These are phyloP conservation scores for Microstegium vimineum DNA, from an alignment of 176 grass and related monocot genomes.

Conservation along the genomic window DNA sequence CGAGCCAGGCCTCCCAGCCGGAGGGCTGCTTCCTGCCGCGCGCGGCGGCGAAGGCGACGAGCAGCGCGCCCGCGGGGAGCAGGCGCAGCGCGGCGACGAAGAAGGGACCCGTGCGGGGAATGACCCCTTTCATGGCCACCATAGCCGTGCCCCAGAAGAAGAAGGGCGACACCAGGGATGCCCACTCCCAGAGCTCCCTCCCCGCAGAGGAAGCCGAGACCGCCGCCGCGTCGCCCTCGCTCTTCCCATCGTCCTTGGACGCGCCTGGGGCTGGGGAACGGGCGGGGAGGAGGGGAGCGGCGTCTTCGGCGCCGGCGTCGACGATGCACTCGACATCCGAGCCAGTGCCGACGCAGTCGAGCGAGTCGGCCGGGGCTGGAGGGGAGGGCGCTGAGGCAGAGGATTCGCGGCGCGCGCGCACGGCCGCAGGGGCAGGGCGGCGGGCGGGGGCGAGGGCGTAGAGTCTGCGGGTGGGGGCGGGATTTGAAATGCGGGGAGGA, in stretches of 20 bases:
- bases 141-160: conserved; percentile 99
- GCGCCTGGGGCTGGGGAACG: no score
- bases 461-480: not conserved
- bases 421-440: not conserved
- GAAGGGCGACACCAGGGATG: conserved; percentile 78
- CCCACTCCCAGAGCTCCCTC: conserved; percentile 55
- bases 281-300: not conserved
- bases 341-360: conserved; percentile 57
- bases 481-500: not conserved
- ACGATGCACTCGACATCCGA: conserved; percentile 57
- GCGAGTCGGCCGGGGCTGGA: conserved; percentile 1
- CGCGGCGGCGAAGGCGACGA: conserved; percentile 66
- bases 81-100: conserved; percentile 78
- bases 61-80: conserved; percentile 60
- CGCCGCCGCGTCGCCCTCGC: conserved; percentile 14
- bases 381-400: not conserved
- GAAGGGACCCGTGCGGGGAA: conserved; percentile 86
- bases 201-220: not conserved
- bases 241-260: not conserved
- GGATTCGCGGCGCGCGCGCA: conserved; percentile 11
- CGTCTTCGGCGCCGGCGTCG: conserved; percentile 8
- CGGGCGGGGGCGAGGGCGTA: not conserved
- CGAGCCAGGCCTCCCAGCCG: conserved; percentile 61
- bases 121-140: conserved; percentile 99
- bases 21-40: conserved; percentile 76